A percentile compares a stretch with the other conserved stretches of the same genome.
phyloP scores from a whole-genome alignment of 2,329 filamentous ascomycete species.

The Colletotrichum somersetense region DNA sequence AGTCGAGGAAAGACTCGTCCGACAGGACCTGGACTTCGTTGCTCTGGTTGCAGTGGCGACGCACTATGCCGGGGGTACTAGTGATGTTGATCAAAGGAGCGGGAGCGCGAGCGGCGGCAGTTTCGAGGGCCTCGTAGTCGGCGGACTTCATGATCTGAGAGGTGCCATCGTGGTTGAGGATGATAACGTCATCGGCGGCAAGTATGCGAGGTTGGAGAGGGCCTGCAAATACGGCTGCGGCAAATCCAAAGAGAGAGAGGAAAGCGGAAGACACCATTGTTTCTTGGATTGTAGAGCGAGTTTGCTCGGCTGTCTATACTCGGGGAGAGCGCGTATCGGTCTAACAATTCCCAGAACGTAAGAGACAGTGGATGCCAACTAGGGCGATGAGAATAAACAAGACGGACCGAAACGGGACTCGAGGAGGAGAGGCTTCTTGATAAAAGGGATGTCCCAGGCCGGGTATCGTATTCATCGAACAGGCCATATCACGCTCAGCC shows the following conservation, averaged over 20 bases:
- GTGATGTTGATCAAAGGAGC: slow-evolving; percentile 11
- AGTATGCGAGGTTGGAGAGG: slow-evolving; percentile 14
- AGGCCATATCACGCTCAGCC: background rate
- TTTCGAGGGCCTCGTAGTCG: slow-evolving; percentile 40
- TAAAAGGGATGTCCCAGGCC: background rate
- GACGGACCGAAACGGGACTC: background rate
- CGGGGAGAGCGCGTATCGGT: background rate
- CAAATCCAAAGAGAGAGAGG: slow-evolving; percentile 16
- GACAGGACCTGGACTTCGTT: slow-evolving; percentile 46
- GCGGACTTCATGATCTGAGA: slow-evolving; percentile 46
- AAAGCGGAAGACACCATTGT: slow-evolving; percentile 10
- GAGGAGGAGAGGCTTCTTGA: background rate
- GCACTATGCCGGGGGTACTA: slow-evolving; percentile 4
- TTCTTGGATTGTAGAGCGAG: background rate
- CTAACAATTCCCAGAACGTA: background rate
- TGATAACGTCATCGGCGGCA: slow-evolving; percentile 45
- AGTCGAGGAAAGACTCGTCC: slow-evolving; percentile 52
- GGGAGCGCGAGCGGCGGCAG: slow-evolving; percentile 1
- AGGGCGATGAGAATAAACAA: slow-evolving; percentile 2
- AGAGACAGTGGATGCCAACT: slow-evolving; percentile 7
- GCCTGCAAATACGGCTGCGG: slow-evolving; percentile 7
- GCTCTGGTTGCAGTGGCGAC: slow-evolving; percentile 42
- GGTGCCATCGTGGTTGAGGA: slow-evolving; percentile 44
- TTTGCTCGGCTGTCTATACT: background rate
- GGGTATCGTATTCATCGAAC: background rate